phyloP scores from a whole-genome alignment of 2,329 filamentous ascomycete genomes.

The Penicillium expansum region DNA sequence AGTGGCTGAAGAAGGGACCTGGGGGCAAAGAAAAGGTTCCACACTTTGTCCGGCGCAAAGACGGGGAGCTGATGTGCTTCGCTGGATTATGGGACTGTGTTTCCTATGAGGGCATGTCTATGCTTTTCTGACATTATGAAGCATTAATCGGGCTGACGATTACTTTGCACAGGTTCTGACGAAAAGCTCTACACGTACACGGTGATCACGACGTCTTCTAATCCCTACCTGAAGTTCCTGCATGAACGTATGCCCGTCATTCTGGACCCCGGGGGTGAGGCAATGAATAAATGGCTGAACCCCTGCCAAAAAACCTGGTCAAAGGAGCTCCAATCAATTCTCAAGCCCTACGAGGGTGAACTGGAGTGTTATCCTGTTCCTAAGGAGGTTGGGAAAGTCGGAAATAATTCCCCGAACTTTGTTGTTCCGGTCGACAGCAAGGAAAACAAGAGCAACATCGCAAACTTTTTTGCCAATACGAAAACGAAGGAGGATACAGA shows the following conservation, averaged over 20 bases:
- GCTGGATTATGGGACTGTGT: slow-evolving; percentile 92
- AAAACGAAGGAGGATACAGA: slow-evolving; percentile 30
- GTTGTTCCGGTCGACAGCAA: slow-evolving; percentile 78
- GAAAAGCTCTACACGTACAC: slow-evolving; percentile 84
- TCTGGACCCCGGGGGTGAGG: slow-evolving; percentile 70
- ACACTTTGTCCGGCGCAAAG: slow-evolving; percentile 77
- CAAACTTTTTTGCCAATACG: slow-evolving; percentile 78
- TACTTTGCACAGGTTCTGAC: slow-evolving; percentile 49
- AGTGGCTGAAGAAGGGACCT: slow-evolving; percentile 80
- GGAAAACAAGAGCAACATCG: slow-evolving; percentile 90
- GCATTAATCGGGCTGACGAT: not conserved
- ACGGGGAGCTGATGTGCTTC: slow-evolving; percentile 81
- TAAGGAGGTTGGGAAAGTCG: slow-evolving; percentile 90
- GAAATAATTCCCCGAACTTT: slow-evolving; percentile 82
- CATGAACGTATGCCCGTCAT: slow-evolving; percentile 97
- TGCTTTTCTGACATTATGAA: not conserved
- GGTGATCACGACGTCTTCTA: slow-evolving; percentile 87
- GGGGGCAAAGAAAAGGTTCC: slow-evolving; percentile 76
- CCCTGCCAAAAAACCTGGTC: slow-evolving; percentile 70
- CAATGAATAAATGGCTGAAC: slow-evolving; percentile 74
- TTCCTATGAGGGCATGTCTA: slow-evolving; percentile 64
- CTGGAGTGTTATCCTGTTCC: slow-evolving; percentile 82
- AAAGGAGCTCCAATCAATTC: slow-evolving; percentile 69
- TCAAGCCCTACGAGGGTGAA: slow-evolving; percentile 76
- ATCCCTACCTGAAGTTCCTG: slow-evolving; percentile 76